Conservation (phyloP, 2,329 filamentous ascomycete species). For the Bimuria novae-zelandiae region DNA sequence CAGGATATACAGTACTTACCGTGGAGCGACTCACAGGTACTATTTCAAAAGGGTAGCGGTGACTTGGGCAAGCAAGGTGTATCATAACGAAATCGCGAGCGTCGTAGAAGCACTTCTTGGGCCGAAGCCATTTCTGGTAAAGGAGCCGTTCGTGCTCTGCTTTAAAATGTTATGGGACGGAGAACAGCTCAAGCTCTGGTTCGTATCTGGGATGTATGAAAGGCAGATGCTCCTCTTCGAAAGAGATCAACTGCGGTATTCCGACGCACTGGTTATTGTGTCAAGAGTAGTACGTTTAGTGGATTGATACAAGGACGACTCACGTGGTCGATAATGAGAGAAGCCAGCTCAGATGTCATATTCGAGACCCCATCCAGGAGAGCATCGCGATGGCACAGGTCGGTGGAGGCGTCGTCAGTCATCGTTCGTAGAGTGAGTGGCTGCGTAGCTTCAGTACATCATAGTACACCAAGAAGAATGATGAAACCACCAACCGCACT, state of each 20-base stretch:
- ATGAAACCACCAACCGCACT: too few relatives aligned
- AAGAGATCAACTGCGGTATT: neutral
- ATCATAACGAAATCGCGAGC: constrained; percentile 11
- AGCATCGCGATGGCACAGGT: neutral
- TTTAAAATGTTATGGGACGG: constrained; percentile 6
- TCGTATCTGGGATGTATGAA: neutral
- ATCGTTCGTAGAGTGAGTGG: too few relatives aligned
- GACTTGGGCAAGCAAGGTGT: constrained; percentile 3
- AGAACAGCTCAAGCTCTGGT: neutral
- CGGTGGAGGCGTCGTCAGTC: neutral
- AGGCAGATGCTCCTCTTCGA: neutral
- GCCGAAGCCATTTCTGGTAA: constrained; percentile 10
- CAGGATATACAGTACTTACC: too few relatives aligned
- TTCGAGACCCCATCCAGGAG: neutral
- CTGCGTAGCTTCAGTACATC: too few relatives aligned
- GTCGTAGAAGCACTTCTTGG: constrained; percentile 12
- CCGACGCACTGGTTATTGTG: neutral
- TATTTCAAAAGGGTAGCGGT: neutral
- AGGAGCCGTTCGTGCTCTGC: constrained; percentile 7
- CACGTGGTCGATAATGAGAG: neutral
- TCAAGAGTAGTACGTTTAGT: neutral
- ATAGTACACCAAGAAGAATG: too few relatives aligned
- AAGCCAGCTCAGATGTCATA: neutral
- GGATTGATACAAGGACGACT: neutral
- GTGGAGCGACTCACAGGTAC: neutral